Conservation (phyloP, 345 rosid species). For the Odontarrhena argentea region DNA sequence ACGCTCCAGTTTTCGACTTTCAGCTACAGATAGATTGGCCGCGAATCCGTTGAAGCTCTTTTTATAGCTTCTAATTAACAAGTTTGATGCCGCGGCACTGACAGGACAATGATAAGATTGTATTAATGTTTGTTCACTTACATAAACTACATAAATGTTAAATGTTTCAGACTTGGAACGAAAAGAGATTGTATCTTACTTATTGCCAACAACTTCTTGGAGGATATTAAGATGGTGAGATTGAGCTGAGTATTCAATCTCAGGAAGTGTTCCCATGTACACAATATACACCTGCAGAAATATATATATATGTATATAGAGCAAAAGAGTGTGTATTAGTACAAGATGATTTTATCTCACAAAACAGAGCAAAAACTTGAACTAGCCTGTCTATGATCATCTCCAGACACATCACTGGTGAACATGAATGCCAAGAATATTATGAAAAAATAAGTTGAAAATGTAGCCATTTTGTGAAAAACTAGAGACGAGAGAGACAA, state of each 20-base stretch:
- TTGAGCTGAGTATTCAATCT: conserved; percentile 14
- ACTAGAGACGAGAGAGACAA: conserved; percentile 9
- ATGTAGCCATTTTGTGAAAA: conserved; percentile 22
- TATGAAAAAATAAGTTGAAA: background rate
- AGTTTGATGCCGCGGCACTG: conserved; percentile 16
- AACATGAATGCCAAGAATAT: conserved; percentile 12
- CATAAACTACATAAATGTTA: background rate
- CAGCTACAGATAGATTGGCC: conserved; percentile 47
- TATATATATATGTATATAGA: background rate
- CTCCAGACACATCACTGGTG: conserved; percentile 23
- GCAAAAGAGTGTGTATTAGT: background rate
- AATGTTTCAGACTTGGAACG: background rate
- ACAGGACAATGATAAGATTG: background rate
- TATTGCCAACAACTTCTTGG: conserved; percentile 18
- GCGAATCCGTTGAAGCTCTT: conserved; percentile 63
- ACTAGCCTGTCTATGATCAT: conserved; percentile 31
- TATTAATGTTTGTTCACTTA: background rate
- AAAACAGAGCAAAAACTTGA: conserved; percentile 15
- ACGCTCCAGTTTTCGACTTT: conserved; percentile 45
- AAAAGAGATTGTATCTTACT: conserved; percentile 9
- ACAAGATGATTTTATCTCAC: conserved; percentile 5
- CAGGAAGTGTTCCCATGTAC: conserved; percentile 35
- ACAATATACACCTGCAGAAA: conserved; percentile 30
- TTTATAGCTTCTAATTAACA: conserved; percentile 42
- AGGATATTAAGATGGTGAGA: conserved; percentile 32